Evolutionary conservation across 2,329 filamentous ascomycete genomes (phyloP), one percentile per base, ranked within the genome.

Genomic region (Emmonsiellopsis sp.): DNA sequence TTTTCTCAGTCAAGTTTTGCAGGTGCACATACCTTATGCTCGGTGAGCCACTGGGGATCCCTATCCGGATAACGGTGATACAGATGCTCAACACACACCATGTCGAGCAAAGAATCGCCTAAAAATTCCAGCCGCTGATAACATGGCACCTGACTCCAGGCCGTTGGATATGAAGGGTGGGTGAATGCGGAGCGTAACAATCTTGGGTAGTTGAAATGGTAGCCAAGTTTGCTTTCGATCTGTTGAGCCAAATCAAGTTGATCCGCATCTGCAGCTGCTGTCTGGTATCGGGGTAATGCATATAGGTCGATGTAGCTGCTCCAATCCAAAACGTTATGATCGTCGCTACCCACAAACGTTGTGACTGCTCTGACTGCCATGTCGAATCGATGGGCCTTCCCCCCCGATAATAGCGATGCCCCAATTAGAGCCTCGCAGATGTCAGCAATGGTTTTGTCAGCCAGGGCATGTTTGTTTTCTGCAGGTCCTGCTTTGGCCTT

Each of bases 21-120:
- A 11, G 11, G 38, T 35, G n/a, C 31, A 56, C 64, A 51, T 64
- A 75, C 75, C 61, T 97, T 97, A 77, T 97, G 92, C 70, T 97
- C 93, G 0, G 93, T 97, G 55, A 98, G 77, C 92, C 92, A 97
- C 67, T 97, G 91, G 0, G 93, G 92, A 63, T 95, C 90, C 54
- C 86, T 87, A 50, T 81, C 75, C 0, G 90, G 89, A 61, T 87
- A 89, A 3, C 76, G 78, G 60, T 83, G 79, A 71, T 89, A 97
- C 3, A 98, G 77, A 61, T 88, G 83, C 61, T 91, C 86, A 52
- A 97, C 85, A 62, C 86, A 89, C 9, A 79, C 86, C 82, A 92
- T 87, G 65, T 96, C 91, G 1, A 95, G 82, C 1, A 97, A 76
- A 0, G 92, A 83, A 66, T 97, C 93, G 0, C 92, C 92, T 0